Evolutionary conservation across 805 yeast species (phyloP).

Genomic region (Candida insectorum): DNA sequence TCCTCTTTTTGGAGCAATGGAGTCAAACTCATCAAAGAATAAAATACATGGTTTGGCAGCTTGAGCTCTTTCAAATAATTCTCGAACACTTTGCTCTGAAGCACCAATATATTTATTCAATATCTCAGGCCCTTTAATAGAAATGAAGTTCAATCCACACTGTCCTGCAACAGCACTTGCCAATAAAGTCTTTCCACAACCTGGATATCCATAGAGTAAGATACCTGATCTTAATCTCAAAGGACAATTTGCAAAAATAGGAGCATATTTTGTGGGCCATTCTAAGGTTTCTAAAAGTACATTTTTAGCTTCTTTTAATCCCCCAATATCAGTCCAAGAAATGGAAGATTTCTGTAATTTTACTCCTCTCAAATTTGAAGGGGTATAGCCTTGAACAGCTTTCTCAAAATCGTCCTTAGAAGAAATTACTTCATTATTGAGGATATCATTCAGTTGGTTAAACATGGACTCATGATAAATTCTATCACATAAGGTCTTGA

Average conservation of each 20-base stretch:
- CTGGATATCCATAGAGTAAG: constrained; percentile 91
- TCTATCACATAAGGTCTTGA: constrained; percentile 68
- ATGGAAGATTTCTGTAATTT: constrained; percentile 74
- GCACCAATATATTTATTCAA: constrained; percentile 96
- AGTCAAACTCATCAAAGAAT: constrained; percentile 94
- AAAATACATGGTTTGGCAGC: constrained; percentile 92
- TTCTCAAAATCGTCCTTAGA: constrained; percentile 42
- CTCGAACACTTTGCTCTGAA: constrained; percentile 91
- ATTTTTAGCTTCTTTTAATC: constrained; percentile 70
- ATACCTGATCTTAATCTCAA: constrained; percentile 86
- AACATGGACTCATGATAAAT: constrained; percentile 51
- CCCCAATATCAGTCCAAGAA: constrained; percentile 89
- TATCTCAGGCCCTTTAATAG: constrained; percentile 94
- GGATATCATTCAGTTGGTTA: constrained; percentile 8
- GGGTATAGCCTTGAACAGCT: constrained; percentile 68
- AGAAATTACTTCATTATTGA: constrained; percentile 10
- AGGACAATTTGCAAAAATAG: constrained; percentile 88
- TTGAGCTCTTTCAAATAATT: constrained; percentile 88
- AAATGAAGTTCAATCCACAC: constrained; percentile 89
- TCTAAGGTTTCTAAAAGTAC: constrained; percentile 83
- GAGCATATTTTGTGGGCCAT: constrained; percentile 97
- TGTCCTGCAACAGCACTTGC: constrained; percentile 94
- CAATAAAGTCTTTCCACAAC: constrained; percentile 91
- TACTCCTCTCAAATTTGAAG: constrained; percentile 82
- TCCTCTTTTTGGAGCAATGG: constrained; percentile 97